These are phyloP conservation scores for Carex scoparia DNA, from an alignment of 176 grass and related monocot species.

Conservation along the genomic window DNA sequence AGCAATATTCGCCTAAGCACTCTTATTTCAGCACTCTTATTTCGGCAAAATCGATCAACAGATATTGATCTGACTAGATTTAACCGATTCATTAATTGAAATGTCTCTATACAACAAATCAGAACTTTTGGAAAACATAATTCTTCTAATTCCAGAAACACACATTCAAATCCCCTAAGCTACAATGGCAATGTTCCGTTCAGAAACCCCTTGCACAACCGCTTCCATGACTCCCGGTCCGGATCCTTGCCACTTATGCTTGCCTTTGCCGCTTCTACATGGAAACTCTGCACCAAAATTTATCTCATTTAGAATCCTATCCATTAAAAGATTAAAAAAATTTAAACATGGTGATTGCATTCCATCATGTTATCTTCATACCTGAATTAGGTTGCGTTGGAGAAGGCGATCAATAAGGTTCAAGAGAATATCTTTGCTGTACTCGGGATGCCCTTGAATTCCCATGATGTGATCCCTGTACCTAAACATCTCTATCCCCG, in stretches of 20 bases:
- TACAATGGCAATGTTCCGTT: constrained; percentile 47
- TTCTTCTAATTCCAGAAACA: background rate
- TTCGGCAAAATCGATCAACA: constrained; percentile 5
- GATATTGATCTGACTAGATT: constrained; percentile 9
- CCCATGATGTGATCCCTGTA: constrained; percentile 65
- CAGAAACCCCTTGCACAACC: constrained; percentile 71
- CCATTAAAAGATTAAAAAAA: background rate
- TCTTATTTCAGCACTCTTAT: background rate
- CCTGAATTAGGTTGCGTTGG: constrained; percentile 51
- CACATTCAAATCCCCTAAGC: background rate
- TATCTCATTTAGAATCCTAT: background rate
- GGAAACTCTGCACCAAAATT: constrained; percentile 39
- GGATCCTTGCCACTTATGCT: constrained; percentile 51
- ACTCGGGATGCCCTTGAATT: constrained; percentile 87
- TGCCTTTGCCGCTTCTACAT: constrained; percentile 57
- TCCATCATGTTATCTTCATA: background rate
- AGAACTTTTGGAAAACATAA: background rate
- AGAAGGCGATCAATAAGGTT: constrained; percentile 75
- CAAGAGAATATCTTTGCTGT: constrained; percentile 83
- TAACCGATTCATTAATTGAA: background rate
- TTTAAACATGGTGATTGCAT: background rate
- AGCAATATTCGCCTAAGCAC: background rate
- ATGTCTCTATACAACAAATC: constrained; percentile 15
- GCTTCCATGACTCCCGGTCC: constrained; percentile 72
- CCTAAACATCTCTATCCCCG: constrained; percentile 76